Evolutionary conservation across 768 basidiomycete species (phyloP), one percentile per base, ranked within the genome.

Genomic region (Mycena albidolilacea): DNA sequence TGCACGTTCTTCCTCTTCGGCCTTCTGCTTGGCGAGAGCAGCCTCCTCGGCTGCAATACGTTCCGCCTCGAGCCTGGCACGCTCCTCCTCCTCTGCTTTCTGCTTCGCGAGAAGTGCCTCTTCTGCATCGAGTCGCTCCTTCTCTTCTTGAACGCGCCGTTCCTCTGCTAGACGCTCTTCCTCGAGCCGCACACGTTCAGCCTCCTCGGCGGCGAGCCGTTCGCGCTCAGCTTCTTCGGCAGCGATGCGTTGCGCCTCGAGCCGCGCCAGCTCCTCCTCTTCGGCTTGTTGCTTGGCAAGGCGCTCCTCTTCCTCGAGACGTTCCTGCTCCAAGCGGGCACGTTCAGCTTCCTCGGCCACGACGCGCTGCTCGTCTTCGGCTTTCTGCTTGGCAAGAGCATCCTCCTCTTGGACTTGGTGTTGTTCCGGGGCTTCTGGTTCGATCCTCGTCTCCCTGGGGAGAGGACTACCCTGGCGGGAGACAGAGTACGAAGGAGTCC

Each of bases 401-500:
- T 46, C 23, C 15, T 58, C 39, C 3, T 52, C 69, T 19, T 21
- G 62, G 52, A 64, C 30, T 5, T 30, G 30, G 30, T 30, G 30
- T 30, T 30, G 30, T 30, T 30, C 30, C 3, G 30, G 30, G 30
- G 30, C 30, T 30, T 30, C 30, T 30, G 30, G 30, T 30, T 30
- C 30, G 30, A 30, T 30, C 30, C 30, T 30, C 30, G 30, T 30
- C 30, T 30, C 41, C 41, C 14, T 14, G 14, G 69, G 76, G 14
- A 77, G 66, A 41, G 80, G 79, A 63, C 79, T 83, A 30, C 85
- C 85, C 72, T 86, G 85, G 21, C 78, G 80, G 41, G 84, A 83
- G 1, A 85, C 84, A 11, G 85, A 84, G 69, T 86, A 85, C 37
- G 85, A 85, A 39, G 84, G 82, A 21, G 83, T 84, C 84, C 84